Evolutionary conservation across 306 rosid genomes (phyloP).

Genomic region (Rubus parviflorus): DNA sequence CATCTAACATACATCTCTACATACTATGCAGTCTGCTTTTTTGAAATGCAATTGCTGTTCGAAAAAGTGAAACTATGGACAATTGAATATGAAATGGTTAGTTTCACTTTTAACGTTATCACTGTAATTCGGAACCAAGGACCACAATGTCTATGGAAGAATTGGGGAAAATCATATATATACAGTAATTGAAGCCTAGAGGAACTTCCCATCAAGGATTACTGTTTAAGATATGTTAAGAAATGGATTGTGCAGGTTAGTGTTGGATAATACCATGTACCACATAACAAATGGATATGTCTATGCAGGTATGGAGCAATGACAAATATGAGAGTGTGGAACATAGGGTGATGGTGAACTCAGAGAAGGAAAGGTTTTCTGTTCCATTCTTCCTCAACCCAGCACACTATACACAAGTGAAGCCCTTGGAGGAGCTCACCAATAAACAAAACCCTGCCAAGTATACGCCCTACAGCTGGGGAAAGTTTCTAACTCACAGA

Average conservation of each 20-base stretch:
- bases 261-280: too few relatives aligned
- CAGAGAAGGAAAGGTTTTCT: constrained; percentile 60
- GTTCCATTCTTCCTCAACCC: constrained; percentile 70
- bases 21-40: too few relatives aligned
- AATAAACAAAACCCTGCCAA: constrained; percentile 47
- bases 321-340: constrained; percentile 70
- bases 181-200: background rate
- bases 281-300: background rate
- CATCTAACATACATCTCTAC: too few relatives aligned
- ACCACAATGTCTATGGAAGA: background rate
- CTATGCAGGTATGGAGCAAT: constrained; percentile 84
- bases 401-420: constrained; percentile 47
- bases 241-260: background rate
- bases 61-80: too few relatives aligned
- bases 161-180: background rate
- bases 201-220: too few relatives aligned
- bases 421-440: constrained; percentile 58
- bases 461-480: constrained; percentile 50
- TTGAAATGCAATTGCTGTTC: too few relatives aligned
- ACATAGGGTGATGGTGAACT: constrained; percentile 71
- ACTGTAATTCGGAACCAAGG: background rate
- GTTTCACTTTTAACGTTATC: background rate
- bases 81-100: too few relatives aligned
- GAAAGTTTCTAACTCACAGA: constrained; percentile 46
- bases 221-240: background rate